Conservation (phyloP, 441 rosid species). For the Euphorbia schlechtendalii region DNA sequence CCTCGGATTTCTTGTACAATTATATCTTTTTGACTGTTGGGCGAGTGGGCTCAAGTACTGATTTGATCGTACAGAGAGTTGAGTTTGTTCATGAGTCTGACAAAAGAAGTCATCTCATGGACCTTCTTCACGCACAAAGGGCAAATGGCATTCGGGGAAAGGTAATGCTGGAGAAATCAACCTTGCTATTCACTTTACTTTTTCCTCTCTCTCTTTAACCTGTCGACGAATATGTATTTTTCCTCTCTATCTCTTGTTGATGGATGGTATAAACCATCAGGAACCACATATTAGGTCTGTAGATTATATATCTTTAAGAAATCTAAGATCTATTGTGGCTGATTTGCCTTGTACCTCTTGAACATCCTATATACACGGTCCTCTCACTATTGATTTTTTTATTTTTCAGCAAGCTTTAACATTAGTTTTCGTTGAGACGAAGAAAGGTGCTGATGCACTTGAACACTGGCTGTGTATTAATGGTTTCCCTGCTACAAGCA, state of each 20-base stretch:
- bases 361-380: background rate
- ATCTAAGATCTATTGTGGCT: too few species aligned
- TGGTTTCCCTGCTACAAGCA: conserved; percentile 81
- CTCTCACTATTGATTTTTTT: background rate
- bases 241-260: background rate
- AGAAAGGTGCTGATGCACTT: conserved; percentile 80
- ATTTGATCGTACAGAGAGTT: conserved; percentile 87
- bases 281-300: too few species aligned
- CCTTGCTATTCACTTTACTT: background rate
- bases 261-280: conserved; percentile 6
- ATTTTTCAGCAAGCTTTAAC: conserved; percentile 71
- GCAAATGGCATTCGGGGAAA: conserved; percentile 61
- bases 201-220: background rate
- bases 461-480: conserved; percentile 73
- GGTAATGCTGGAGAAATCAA: conserved; percentile 32
- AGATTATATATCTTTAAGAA: too few species aligned
- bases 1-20: conserved; percentile 73
- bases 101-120: conserved; percentile 96
- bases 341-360: too few species aligned
- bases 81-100: conserved; percentile 77
- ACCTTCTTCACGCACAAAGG: conserved; percentile 89
- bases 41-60: conserved; percentile 95
- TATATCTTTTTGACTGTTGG: conserved; percentile 91
- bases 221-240: background rate
- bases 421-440: conserved; percentile 86